Evolutionary conservation across 257 asterid species (phyloP), one percentile per base, ranked within the genome.

Genomic region (Cruciata laevipes): DNA sequence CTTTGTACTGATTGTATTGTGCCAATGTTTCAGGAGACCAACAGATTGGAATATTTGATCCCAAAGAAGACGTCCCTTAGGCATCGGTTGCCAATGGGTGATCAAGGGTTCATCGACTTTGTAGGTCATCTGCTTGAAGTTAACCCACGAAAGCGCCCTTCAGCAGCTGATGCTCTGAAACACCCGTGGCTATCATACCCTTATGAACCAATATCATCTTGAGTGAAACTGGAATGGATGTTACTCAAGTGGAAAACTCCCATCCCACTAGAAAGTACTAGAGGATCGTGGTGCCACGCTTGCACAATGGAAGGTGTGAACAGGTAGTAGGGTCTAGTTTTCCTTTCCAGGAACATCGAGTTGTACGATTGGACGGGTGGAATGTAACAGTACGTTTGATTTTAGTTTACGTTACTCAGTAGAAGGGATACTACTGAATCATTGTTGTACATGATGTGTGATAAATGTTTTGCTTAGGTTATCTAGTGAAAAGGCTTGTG

Each of bases 161-260:
- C 98, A 65, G 98, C 97, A 31, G 71, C 91, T 32, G 95, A 92
- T 73, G 97, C 98, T 74, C 82, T 93, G 37, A 93, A 89, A 76
- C 97, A 92, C 67, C 96, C 99, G 20, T 90, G 99, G 99, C 78
- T 94, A 60, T 90, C 95, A 70, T 94, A 94, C 70, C 97, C 97
- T 60, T 94, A 94, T 4, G 99, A 90, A 61, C 97, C 99, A 62
- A 88, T 94, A 77, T 94, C 99, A 13, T 87, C 97, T 27, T 94
- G 83, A 92, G 32, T 42, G 51, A 37, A 62, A 18, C 4, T 53
- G 44, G 69, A 18, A 53, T 53, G 62, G 57, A 40, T 61, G 44
- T 49, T 40, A 58, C 68, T 42, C 40, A 69, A 38, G 35, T 40
- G 65, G 68, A 72, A 65, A 69, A 23, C 53, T 44, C 32, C 32